A percentile compares a stretch with the other conserved stretches of the same genome.
These are phyloP conservation scores for Xylariaceae sp. DNA, from an alignment of 2,329 filamentous ascomycete genomes.

Conservation along the genomic window DNA sequence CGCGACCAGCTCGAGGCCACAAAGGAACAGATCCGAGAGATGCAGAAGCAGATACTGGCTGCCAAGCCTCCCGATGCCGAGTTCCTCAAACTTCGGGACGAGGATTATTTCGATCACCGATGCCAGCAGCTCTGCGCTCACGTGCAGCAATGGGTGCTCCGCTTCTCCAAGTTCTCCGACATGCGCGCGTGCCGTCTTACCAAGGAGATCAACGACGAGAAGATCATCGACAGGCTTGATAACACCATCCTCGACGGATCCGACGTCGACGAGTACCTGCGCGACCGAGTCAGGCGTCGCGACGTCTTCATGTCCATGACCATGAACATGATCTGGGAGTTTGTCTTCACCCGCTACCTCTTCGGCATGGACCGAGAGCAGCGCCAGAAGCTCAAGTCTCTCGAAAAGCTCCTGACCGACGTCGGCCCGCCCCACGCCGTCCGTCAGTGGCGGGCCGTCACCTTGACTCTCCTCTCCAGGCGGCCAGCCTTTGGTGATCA, in stretches of 20 bases:
- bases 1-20: conserved; percentile 73
- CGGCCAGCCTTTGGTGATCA: conserved; percentile 75
- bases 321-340: conserved; percentile 99
- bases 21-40: conserved; percentile 53
- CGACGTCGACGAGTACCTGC: conserved; percentile 82
- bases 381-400: conserved; percentile 90
- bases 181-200: conserved; percentile 80
- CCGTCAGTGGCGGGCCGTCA: conserved; percentile 94
- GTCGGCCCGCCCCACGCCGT: conserved; percentile 86
- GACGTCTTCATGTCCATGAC: conserved; percentile 98
- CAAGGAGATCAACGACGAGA: conserved; percentile 81
- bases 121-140: conserved; percentile 94
- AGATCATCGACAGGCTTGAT: conserved; percentile 88
- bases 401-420: conserved; percentile 87
- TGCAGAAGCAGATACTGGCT: conserved; percentile 54
- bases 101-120: conserved; percentile 91
- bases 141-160: conserved; percentile 94
- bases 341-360: conserved; percentile 93
- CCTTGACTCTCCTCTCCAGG: conserved; percentile 79
- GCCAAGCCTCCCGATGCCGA: conserved; percentile 58
- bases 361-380: conserved; percentile 99
- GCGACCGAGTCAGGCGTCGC: conserved; percentile 79
- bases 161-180: conserved; percentile 97
- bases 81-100: conserved; percentile 75
- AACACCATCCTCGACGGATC: conserved; percentile 91